These are phyloP conservation scores for Phialophora tarda DNA, from an alignment of 2,329 filamentous ascomycete species.

Conservation along the genomic window DNA sequence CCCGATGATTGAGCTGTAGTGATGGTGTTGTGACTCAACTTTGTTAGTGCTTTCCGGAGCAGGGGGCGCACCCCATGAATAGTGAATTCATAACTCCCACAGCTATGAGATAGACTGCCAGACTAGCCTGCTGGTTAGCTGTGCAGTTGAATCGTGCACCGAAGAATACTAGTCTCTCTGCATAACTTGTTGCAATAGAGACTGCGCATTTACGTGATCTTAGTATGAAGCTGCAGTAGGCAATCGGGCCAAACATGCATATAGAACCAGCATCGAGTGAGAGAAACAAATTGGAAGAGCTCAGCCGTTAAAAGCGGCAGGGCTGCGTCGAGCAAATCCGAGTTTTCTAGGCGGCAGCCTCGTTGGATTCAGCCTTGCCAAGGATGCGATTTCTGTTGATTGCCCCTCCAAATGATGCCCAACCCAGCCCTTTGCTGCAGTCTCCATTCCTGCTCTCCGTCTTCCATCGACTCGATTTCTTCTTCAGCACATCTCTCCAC, in stretches of 20 bases:
- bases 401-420: conserved; percentile 15
- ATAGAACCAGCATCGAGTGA: neutral
- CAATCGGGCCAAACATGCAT: neutral
- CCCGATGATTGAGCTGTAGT: neutral
- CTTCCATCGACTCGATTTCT: conserved; percentile 2
- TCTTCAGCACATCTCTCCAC: neutral
- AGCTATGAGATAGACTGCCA: neutral
- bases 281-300: neutral
- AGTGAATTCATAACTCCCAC: neutral
- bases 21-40: neutral
- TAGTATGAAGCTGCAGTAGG: neutral
- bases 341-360: neutral
- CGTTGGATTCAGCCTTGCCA: conserved; percentile 15
- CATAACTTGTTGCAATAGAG: neutral
- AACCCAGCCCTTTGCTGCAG: neutral
- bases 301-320: neutral
- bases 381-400: conserved; percentile 6
- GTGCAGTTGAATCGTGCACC: neutral
- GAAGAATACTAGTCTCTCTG: neutral
- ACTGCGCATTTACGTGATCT: neutral
- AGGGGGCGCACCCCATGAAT: neutral
- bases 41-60: neutral
- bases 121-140: neutral
- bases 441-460: neutral
- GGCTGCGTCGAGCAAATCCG: too few species aligned